phyloP scores from a whole-genome alignment of 2,329 filamentous ascomycete genomes.

The Dactylellina haptotyla region DNA sequence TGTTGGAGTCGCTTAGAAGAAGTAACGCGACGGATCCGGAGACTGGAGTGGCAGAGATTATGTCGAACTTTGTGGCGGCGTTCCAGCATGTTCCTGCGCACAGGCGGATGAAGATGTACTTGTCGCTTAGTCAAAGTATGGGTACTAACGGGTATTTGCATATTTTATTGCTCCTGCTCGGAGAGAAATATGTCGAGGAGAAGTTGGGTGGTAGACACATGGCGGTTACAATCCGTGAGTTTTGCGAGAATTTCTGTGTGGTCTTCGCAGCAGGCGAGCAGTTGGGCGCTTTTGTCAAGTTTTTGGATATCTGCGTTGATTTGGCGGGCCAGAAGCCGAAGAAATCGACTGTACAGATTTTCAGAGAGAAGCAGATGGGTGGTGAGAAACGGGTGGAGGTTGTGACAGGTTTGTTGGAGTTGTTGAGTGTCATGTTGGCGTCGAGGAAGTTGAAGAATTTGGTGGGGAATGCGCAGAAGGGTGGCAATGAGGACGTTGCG shows the following conservation, averaged over 20 bases:
- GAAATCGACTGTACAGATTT: slow-evolving; percentile 58
- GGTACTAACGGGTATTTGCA: slow-evolving; percentile 88
- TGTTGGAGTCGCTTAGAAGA: slow-evolving; percentile 80
- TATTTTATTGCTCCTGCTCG: slow-evolving; percentile 85
- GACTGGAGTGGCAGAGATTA: slow-evolving; percentile 83
- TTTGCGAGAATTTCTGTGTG: slow-evolving; percentile 78
- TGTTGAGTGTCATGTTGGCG: slow-evolving; percentile 55
- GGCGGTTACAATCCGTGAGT: slow-evolving; percentile 63
- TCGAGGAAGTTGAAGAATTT: slow-evolving; percentile 50
- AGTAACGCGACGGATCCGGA: slow-evolving; percentile 70
- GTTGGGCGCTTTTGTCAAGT: slow-evolving; percentile 79
- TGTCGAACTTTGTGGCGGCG: slow-evolving; percentile 95
- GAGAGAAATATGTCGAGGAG: slow-evolving; percentile 85
- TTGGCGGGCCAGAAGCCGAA: slow-evolving; percentile 76
- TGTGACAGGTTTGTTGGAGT: slow-evolving; percentile 62
- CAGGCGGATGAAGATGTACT: slow-evolving; percentile 82
- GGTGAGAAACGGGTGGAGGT: slow-evolving; percentile 60
- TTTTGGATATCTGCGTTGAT: slow-evolving; percentile 78
- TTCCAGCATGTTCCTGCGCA: slow-evolving; percentile 96
- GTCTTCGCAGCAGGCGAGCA: slow-evolving; percentile 79
- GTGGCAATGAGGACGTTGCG: slow-evolving; percentile 48
- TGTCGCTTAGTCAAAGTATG: slow-evolving; percentile 83
- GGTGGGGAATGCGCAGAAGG: slow-evolving; percentile 52
- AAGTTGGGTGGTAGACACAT: slow-evolving; percentile 62
- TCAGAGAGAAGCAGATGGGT: slow-evolving; percentile 50